Base-by-base conservation (phyloP, 176 grass and related monocot genomes). In the Otatea glauca region DNA sequence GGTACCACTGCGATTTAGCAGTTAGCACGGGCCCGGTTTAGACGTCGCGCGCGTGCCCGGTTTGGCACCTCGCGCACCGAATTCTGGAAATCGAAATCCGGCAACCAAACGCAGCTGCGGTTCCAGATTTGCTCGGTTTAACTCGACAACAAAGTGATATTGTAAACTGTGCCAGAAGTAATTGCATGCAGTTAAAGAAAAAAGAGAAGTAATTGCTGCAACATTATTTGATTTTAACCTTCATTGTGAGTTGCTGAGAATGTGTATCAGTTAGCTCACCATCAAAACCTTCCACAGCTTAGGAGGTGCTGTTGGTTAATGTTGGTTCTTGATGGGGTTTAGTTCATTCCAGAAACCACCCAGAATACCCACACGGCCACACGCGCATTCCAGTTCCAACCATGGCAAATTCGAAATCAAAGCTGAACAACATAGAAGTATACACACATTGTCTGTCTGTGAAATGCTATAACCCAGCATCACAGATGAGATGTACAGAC, bases 401-500 rank as follows among this genome's bases (percentile, higher is more conserved):
- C 80, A 82, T 34, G 70, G 20, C 61, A 72, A 24, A 11, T 1
- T 49, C 27, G 0, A 49, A 73, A 70, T 74, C 56, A 56, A 49
- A 35, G 41, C 55, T 49, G 32, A 64, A 11, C 18, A 50, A 48
- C 17, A 35, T 61, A 25, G 61, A 59, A 47, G 54, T 74, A 4
- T 24, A 21, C 4, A 20, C 24, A 1, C 17, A 29, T 44, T 2
- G 4, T 7, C 3, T 83, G 27, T 39, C 20, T 6, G n/a, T 3
- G 0, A 38, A 38, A 74, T 83, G 70, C 1, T 75, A 38, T 25
- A 13, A 27, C 18, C 15, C 20, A 83, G 21, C 68, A 85, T 35
- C 55, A 32, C n/a, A 29, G 9, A 69, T 8, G 42, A 43, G 42
- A 72, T 47, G 65, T 72, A 81, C 45, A 86, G 14, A 44, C 61